Percentiles rank a stretch among this genome's conserved stretches.
These are phyloP conservation scores for Backusella macrospora DNA, from an alignment of 192 early-diverging fungal species.

Conservation along the genomic window DNA sequence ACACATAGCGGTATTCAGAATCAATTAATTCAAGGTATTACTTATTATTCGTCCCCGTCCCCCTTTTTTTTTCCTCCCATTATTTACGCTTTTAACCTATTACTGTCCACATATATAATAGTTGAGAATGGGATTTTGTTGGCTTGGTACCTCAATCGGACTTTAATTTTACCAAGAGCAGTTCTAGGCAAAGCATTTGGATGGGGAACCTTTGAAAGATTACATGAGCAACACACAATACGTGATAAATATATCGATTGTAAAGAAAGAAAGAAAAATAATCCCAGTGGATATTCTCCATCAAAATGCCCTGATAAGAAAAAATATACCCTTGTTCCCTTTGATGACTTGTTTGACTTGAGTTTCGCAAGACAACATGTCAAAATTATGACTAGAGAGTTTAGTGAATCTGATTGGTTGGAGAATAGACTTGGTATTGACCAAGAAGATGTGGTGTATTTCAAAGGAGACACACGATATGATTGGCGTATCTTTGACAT, in stretches of 20 bases:
- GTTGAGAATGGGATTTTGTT: constrained; percentile 55
- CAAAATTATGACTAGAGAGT: constrained; percentile 30
- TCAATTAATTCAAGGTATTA: constrained; percentile 43
- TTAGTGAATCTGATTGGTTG: constrained; percentile 32
- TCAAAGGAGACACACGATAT: constrained; percentile 39
- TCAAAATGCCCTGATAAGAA: constrained; percentile 28
- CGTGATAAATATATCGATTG: constrained; percentile 13
- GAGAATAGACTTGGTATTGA: constrained; percentile 24
- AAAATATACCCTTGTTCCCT: constrained; percentile 33
- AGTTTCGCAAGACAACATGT: constrained; percentile 39
- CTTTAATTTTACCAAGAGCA: constrained; percentile 49
- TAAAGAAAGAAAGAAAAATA: background rate
- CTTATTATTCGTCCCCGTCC: background rate
- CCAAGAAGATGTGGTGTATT: constrained; percentile 36
- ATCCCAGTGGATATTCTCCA: background rate
- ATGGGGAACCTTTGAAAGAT: constrained; percentile 31
- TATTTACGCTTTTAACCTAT: constrained; percentile 1
- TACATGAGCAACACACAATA: constrained; percentile 36
- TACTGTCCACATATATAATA: too few relatives aligned
- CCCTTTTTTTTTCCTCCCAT: background rate
- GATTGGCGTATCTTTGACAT: constrained; percentile 44
- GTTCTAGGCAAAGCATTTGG: constrained; percentile 47
- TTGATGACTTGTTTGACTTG: constrained; percentile 40
- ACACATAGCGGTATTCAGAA: constrained; percentile 61
- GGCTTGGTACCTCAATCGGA: constrained; percentile 54